These are phyloP conservation scores for Coprinopsis sp. DNA, from an alignment of 768 basidiomycete species.

Conservation along the genomic window DNA sequence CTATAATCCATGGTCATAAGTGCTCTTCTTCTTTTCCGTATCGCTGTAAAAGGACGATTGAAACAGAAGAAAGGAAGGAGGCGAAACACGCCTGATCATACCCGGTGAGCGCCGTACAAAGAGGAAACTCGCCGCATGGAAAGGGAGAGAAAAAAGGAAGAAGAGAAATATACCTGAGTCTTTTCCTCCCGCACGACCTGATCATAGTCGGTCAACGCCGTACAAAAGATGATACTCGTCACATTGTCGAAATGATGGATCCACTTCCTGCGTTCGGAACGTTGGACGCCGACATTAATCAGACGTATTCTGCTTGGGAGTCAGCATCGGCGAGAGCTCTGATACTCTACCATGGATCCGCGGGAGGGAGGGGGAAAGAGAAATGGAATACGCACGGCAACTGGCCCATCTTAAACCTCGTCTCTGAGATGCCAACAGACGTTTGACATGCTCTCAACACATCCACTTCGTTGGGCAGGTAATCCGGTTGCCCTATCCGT, in stretches of 20 bases:
- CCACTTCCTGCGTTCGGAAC: conserved; percentile 80
- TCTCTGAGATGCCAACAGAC: conserved; percentile 91
- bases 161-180: conserved; percentile 43
- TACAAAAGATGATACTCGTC: conserved; percentile 64
- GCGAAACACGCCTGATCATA: no score
- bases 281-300: conserved; percentile 80
- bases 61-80: background rate
- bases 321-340: background rate
- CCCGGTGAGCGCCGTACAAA: no score
- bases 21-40: no score
- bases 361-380: background rate
- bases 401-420: conserved; percentile 68
- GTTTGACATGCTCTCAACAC: conserved; percentile 83
- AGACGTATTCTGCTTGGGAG: conserved; percentile 45
- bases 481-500: conserved; percentile 77
- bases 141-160: background rate
- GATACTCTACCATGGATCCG: no score
- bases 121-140: background rate
- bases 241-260: conserved; percentile 65
- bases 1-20: conserved; percentile 30
- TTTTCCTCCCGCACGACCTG: conserved; percentile 66
- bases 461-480: conserved; percentile 81
- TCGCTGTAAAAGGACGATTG: background rate
- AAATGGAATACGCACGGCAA: conserved; percentile 44
- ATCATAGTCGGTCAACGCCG: conserved; percentile 70